phyloP scores from a whole-genome alignment of 2,329 filamentous ascomycete genomes.

The Aspergillus sp. region DNA sequence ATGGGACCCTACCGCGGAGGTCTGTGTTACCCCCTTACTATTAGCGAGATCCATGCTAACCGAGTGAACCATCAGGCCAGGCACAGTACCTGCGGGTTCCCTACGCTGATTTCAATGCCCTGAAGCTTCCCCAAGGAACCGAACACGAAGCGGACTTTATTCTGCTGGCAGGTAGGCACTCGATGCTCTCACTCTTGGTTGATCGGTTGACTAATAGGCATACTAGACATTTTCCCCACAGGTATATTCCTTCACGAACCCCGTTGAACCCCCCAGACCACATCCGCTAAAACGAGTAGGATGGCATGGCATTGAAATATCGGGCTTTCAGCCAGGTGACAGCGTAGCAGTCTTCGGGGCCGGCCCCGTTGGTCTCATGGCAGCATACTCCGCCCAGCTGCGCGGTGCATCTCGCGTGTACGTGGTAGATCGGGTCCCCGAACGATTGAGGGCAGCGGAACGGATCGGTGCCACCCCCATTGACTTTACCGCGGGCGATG shows the following conservation, averaged over 20 bases:
- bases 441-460: conserved; percentile 60
- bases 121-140: conserved; percentile 62
- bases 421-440: conserved; percentile 64
- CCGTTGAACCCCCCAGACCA: not conserved
- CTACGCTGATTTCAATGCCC: conserved; percentile 67
- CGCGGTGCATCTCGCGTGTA: conserved; percentile 64
- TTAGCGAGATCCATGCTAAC: not conserved
- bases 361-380: conserved; percentile 67
- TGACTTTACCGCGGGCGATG: conserved; percentile 58
- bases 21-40: not conserved
- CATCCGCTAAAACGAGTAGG: conserved; percentile 9
- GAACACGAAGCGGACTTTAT: conserved; percentile 60
- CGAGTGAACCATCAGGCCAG: conserved; percentile 38
- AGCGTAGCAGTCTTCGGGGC: conserved; percentile 66
- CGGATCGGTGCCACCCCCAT: conserved; percentile 65
- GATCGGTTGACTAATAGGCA: conserved; percentile 16
- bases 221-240: not conserved
- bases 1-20: conserved; percentile 53
- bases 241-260: no score
- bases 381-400: conserved; percentile 63
- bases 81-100: conserved; percentile 67
- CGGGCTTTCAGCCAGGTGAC: conserved; percentile 63
- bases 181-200: conserved; percentile 17
- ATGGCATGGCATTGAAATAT: conserved; percentile 41
- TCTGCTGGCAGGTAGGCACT: conserved; percentile 43